phyloP scores from a whole-genome alignment of 331 rosid species.

The Phaseolus coccineus region DNA sequence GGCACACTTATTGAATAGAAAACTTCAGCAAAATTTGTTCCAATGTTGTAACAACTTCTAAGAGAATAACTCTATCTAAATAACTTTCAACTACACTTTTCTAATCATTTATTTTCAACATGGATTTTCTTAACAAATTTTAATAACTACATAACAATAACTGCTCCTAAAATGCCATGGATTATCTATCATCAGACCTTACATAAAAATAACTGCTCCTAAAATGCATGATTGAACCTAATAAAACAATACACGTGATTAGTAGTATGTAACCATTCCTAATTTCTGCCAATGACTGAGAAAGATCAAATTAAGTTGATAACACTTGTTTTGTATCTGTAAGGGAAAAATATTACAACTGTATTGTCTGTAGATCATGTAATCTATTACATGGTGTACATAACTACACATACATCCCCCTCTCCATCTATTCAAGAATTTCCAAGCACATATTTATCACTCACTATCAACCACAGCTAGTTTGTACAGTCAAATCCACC shows the following conservation, averaged over 20 bases:
- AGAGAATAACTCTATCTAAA: no score
- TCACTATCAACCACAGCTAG: constrained; percentile 42
- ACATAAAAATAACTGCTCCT: no score
- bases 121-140: no score
- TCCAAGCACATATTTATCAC: constrained; percentile 12
- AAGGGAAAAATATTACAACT: constrained; percentile 14
- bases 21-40: no score
- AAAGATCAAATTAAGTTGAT: neutral
- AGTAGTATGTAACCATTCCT: no score
- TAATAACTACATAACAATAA: no score
- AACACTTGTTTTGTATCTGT: constrained; percentile 21
- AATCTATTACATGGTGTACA: constrained; percentile 1
- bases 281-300: neutral
- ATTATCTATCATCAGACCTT: no score
- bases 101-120: no score
- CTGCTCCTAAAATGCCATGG: no score
- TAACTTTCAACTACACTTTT: no score
- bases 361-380: constrained; percentile 21
- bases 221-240: neutral
- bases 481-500: constrained; percentile 90
- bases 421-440: constrained; percentile 29
- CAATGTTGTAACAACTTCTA: no score
- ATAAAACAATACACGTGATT: neutral
- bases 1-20: no score
- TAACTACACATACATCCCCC: constrained; percentile 8